phyloP scores from a whole-genome alignment of 140 eudicot genomes.

The Anethum foeniculum region DNA sequence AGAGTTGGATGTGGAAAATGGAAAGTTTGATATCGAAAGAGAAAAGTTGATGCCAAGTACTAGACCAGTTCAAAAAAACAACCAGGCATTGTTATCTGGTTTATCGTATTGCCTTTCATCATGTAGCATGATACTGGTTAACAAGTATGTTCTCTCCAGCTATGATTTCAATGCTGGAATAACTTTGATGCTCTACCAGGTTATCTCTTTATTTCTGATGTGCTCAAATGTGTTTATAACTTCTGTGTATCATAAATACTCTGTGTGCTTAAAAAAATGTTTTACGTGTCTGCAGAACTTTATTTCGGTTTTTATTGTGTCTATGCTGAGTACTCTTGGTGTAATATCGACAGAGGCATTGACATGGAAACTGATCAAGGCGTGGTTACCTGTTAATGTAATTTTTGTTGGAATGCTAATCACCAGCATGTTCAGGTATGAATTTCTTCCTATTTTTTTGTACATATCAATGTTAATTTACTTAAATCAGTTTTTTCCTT shows the following conservation, averaged over 20 bases:
- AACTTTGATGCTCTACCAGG: slow-evolving; percentile 98
- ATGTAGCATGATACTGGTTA: slow-evolving; percentile 91
- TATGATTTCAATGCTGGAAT: slow-evolving; percentile 94
- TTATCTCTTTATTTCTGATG: slow-evolving; percentile 16
- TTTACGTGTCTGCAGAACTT: slow-evolving; percentile 61
- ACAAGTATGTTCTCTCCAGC: slow-evolving; percentile 89
- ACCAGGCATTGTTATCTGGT: slow-evolving; percentile 79
- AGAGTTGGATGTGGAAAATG: slow-evolving; percentile 67
- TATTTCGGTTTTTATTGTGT: slow-evolving; percentile 70
- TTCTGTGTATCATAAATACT: background rate
- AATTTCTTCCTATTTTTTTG: background rate
- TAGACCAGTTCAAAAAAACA: slow-evolving; percentile 37
- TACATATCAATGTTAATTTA: background rate
- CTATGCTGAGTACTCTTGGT: slow-evolving; percentile 58
- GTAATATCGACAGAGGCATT: slow-evolving; percentile 81
- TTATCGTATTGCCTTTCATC: slow-evolving; percentile 86
- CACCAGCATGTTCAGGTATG: slow-evolving; percentile 97
- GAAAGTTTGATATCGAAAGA: slow-evolving; percentile 44
- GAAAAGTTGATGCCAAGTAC: slow-evolving; percentile 42
- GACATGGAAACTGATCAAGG: slow-evolving; percentile 83
- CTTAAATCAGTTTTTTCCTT: background rate
- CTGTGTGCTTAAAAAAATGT: slow-evolving; percentile 14
- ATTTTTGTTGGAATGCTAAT: slow-evolving; percentile 96
- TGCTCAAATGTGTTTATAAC: background rate
- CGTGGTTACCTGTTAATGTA: slow-evolving; percentile 91